Conservation (phyloP, 2,329 filamentous ascomycete species). For the Penicillium griseofulvum region DNA sequence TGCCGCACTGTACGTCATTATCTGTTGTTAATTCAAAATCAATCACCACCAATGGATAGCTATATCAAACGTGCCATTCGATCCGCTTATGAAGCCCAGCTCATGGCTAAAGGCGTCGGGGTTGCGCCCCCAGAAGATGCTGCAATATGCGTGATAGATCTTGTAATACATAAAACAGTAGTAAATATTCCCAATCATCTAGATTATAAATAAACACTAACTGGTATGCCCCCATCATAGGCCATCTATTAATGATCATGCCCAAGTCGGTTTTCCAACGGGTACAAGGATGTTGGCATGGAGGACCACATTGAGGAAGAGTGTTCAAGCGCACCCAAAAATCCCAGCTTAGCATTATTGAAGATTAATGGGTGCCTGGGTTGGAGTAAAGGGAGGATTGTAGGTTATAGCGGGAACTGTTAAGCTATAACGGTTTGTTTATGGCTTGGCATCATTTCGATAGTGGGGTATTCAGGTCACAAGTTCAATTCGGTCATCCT, state of each 20-base stretch:
- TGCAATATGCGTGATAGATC: not conserved
- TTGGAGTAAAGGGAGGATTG: not conserved
- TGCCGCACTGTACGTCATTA: not conserved
- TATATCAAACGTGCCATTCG: constrained; percentile 19
- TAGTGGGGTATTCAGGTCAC: not conserved
- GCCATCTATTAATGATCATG: not conserved
- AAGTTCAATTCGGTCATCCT: not conserved
- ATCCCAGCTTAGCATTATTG: not conserved
- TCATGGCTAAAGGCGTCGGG: constrained; percentile 15
- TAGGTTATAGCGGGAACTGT: not conserved
- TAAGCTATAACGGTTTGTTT: not conserved
- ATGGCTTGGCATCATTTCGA: not conserved
- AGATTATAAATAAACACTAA: not conserved
- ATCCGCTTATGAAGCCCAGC: constrained; percentile 12
- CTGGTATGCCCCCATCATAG: not conserved
- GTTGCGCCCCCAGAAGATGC: constrained; percentile 16
- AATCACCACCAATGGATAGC: not conserved
- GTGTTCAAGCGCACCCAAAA: not conserved
- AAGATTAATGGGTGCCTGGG: not conserved
- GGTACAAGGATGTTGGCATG: not conserved
- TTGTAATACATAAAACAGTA: not conserved
- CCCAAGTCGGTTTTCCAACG: not conserved
- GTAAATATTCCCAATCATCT: not conserved
- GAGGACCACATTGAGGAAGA: not conserved
- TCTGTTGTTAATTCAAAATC: not conserved